Conservation (phyloP, 768 basidiomycete species). For the Inosperma sp. region DNA sequence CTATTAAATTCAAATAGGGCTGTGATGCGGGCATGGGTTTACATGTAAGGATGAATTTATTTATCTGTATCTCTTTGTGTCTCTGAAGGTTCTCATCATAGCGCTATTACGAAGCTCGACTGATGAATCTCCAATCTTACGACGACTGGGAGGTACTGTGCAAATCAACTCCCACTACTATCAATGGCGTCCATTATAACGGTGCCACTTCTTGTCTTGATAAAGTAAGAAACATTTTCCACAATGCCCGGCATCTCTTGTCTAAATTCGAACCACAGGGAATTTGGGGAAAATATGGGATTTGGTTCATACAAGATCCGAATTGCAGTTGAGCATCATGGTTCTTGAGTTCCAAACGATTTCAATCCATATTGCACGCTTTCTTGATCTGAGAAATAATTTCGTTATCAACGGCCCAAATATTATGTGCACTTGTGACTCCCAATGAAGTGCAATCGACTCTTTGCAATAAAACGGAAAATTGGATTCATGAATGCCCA, state of each 20-base stretch:
- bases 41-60: not conserved
- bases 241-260: not conserved
- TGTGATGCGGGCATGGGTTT: not conserved
- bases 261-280: not conserved
- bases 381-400: too few species aligned
- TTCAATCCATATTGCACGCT: not conserved
- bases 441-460: too few species aligned
- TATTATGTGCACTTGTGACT: too few species aligned
- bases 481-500: too few species aligned
- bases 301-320: conserved; percentile 2
- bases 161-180: conserved; percentile 9
- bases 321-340: not conserved
- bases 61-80: not conserved
- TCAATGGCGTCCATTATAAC: conserved; percentile 11
- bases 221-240: conserved; percentile 5
- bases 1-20: conserved; percentile 5
- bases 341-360: not conserved
- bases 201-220: conserved; percentile 10
- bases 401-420: too few species aligned
- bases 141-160: conserved; percentile 16
- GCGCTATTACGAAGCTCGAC: conserved; percentile 14
- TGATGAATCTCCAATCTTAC: conserved; percentile 7
- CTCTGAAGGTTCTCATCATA: not conserved
- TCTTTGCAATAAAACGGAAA: too few species aligned
- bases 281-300: conserved; percentile 6